These are phyloP conservation scores for Spinellus fusiger DNA, from an alignment of 192 early-diverging fungal species.

Conservation along the genomic window DNA sequence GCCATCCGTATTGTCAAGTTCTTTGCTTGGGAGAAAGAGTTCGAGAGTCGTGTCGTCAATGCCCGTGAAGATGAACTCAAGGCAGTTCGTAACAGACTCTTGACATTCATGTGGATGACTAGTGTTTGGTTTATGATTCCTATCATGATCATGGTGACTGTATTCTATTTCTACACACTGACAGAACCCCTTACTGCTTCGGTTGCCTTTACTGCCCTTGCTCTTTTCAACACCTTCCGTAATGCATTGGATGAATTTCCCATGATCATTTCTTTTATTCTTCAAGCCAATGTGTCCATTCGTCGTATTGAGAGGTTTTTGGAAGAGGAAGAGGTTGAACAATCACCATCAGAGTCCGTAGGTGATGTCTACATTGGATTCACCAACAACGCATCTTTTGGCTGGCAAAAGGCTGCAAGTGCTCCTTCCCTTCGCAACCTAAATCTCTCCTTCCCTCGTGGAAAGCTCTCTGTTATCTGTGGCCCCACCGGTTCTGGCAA, in stretches of 20 bases:
- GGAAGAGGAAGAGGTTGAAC: slow-evolving; percentile 60
- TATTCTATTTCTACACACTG: slow-evolving; percentile 58
- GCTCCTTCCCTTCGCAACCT: slow-evolving; percentile 47
- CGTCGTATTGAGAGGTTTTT: slow-evolving; percentile 71
- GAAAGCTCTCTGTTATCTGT: slow-evolving; percentile 69
- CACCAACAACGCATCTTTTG: slow-evolving; percentile 57
- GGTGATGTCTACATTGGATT: slow-evolving; percentile 52
- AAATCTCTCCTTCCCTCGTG: slow-evolving; percentile 58
- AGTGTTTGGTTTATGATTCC: slow-evolving; percentile 54
- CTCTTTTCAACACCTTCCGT: slow-evolving; percentile 70
- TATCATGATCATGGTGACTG: slow-evolving; percentile 52
- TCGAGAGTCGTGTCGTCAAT: slow-evolving; percentile 59
- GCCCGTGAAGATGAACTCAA: slow-evolving; percentile 62
- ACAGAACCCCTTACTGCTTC: slow-evolving; percentile 56
- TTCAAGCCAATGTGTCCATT: slow-evolving; percentile 62
- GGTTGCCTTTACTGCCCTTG: slow-evolving; percentile 63
- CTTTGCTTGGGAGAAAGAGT: slow-evolving; percentile 78
- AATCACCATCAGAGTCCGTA: slow-evolving; percentile 15
- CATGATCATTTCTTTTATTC: slow-evolving; percentile 47
- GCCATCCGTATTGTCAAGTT: slow-evolving; percentile 94
- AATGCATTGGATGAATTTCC: slow-evolving; percentile 58
- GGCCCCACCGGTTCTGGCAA: slow-evolving; percentile 94
- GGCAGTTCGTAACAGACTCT: slow-evolving; percentile 42
- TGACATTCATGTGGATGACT: slow-evolving; percentile 52
- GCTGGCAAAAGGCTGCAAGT: slow-evolving; percentile 34